These are phyloP conservation scores for Clitopilus hobsonii DNA, from an alignment of 768 basidiomycete species.

Conservation along the genomic window DNA sequence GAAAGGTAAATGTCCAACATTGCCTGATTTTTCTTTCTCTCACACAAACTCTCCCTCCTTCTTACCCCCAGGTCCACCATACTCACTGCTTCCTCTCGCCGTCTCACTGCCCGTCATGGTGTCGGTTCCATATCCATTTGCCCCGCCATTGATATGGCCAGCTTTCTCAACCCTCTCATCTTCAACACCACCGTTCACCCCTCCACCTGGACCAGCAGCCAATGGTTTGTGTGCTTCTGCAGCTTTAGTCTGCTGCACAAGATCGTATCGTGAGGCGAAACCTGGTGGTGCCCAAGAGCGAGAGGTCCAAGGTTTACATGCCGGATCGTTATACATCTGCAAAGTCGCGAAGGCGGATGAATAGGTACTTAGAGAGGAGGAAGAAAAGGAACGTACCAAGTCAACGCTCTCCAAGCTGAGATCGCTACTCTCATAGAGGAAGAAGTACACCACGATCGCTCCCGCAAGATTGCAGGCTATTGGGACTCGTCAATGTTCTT, in stretches of 20 bases:
- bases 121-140: neutral
- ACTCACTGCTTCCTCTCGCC: neutral
- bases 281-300: conserved; percentile 56
- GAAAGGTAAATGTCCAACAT: too few species aligned
- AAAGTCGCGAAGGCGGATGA: neutral
- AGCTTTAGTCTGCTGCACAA: conserved; percentile 37
- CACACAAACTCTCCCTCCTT: neutral
- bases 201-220: neutral
- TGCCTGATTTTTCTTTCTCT: too few species aligned
- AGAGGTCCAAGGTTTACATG: conserved; percentile 65
- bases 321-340: conserved; percentile 62
- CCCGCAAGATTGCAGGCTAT: conserved; percentile 54
- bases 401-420: conserved; percentile 66
- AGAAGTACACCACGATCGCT: conserved; percentile 60
- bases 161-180: neutral
- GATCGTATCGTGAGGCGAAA: conserved; percentile 40
- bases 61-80: neutral
- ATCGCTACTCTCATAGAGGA: conserved; percentile 71
- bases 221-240: conserved; percentile 30
- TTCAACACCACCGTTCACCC: neutral
- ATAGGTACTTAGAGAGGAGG: neutral
- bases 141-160: neutral
- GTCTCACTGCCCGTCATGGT: neutral
- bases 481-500: too few species aligned
- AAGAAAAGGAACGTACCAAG: conserved; percentile 26